Conservation (phyloP, 176 grass and related monocot genomes). For the Poa pratensis region DNA sequence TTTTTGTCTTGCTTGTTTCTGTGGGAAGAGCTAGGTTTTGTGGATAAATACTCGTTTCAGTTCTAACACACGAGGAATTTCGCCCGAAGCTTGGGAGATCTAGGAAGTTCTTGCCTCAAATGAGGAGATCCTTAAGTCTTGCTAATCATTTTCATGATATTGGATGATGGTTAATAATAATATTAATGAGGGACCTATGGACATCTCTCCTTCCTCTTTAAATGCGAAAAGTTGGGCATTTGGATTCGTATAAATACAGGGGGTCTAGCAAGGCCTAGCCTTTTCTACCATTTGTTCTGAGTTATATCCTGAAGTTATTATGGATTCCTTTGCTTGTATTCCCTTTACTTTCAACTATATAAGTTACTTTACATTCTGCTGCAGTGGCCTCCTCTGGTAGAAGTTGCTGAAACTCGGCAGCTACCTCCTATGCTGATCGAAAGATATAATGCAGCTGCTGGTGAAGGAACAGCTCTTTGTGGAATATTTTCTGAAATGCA, state of each 20-base stretch:
- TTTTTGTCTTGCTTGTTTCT: constrained; percentile 6
- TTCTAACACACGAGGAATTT: not conserved
- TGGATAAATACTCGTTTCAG: not conserved
- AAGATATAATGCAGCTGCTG: constrained; percentile 84
- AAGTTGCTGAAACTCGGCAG: constrained; percentile 83
- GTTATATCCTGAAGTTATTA: constrained; percentile 34
- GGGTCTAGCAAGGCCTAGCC: not conserved
- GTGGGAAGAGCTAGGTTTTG: not conserved
- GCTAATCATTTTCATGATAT: constrained; percentile 4
- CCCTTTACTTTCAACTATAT: not conserved
- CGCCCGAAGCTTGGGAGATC: not conserved
- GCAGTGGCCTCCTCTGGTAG: constrained; percentile 96
- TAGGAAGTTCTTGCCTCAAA: constrained; percentile 1
- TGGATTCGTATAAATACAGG: not conserved
- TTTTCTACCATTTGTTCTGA: constrained; percentile 30
- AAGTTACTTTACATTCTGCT: constrained; percentile 17
- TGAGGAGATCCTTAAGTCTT: not conserved
- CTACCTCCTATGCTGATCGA: constrained; percentile 85
- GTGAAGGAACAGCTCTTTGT: constrained; percentile 96
- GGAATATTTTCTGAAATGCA: constrained; percentile 92
- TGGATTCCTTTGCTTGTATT: constrained; percentile 20
- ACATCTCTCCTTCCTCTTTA: not conserved
- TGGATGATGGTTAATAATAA: not conserved
- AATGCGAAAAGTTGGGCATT: not conserved
- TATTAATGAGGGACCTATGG: constrained; percentile 5